phyloP scores from a whole-genome alignment of 202 grass and related monocot species.

The Schoenoplectus triqueter region DNA sequence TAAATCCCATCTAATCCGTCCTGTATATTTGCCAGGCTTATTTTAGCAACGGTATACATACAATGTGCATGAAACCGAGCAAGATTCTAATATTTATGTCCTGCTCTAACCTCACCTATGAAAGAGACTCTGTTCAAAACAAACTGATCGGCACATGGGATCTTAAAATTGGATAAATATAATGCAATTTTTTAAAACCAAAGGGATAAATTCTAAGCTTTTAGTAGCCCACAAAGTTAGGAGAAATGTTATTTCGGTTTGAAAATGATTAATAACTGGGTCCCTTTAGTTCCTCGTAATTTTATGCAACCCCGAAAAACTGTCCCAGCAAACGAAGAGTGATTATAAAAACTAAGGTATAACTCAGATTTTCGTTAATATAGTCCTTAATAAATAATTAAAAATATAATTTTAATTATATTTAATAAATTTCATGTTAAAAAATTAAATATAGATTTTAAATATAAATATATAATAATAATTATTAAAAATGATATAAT shows the following conservation, averaged over 20 bases:
- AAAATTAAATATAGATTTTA: too few species aligned
- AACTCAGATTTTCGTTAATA: too few species aligned
- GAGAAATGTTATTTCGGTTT: conserved; percentile 3
- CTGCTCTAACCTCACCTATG: not conserved
- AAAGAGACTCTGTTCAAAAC: not conserved
- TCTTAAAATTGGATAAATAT: not conserved
- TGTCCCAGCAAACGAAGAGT: too few species aligned
- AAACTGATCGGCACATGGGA: conserved; percentile 3
- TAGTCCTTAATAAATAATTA: too few species aligned
- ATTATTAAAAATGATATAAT: too few species aligned
- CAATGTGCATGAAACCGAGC: not conserved
- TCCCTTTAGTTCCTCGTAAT: not conserved
- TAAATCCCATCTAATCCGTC: not conserved
- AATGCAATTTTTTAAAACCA: not conserved
- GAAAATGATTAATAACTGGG: not conserved
- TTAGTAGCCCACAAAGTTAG: conserved; percentile 27
- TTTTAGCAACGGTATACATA: not conserved
- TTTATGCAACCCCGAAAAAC: not conserved
- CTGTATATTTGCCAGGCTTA: not conserved
- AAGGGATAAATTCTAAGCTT: not conserved
- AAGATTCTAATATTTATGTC: conserved; percentile 14
- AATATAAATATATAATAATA: too few species aligned
- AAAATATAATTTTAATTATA: too few species aligned
- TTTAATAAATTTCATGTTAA: too few species aligned
- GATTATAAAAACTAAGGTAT: too few species aligned